Evolutionary conservation across 208 protist genomes (phyloP).

Genomic region (Blastocrithidia nonstop): DNA sequence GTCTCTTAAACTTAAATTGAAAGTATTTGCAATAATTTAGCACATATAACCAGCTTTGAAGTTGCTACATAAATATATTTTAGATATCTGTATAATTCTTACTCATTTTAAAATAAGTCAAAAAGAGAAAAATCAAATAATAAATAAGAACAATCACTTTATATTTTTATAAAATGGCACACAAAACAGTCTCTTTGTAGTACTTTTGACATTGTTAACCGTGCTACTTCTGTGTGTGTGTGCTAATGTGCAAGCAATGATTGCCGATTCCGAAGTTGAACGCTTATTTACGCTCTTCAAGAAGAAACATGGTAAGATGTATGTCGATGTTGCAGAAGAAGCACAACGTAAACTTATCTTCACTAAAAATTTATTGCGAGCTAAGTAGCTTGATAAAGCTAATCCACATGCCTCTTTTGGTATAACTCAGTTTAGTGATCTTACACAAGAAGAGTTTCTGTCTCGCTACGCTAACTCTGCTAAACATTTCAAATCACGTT

Average conservation of each 20-base stretch:
- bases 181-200: background rate
- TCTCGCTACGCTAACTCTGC: conserved; percentile 14
- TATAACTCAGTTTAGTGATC: conserved; percentile 25
- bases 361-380: conserved; percentile 31
- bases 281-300: conserved; percentile 55
- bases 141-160: background rate
- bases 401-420: conserved; percentile 54
- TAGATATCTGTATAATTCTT: too few relatives aligned
- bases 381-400: conserved; percentile 9
- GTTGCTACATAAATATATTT: too few relatives aligned
- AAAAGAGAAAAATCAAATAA: too few relatives aligned
- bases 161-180: background rate
- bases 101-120: too few relatives aligned
- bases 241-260: background rate
- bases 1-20: too few relatives aligned
- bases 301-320: conserved; percentile 39
- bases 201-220: background rate
- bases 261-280: background rate
- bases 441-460: conserved; percentile 34
- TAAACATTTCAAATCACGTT: conserved; percentile 3
- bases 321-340: conserved; percentile 31
- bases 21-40: too few relatives aligned
- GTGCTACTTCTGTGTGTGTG: background rate
- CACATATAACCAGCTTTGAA: too few relatives aligned
- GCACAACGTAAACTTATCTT: conserved; percentile 33